Percentiles rank a stretch among this genome's conserved stretches.
phyloP scores from a whole-genome alignment of 148 eudicot species.

The Tetragonia tetragonoides region DNA sequence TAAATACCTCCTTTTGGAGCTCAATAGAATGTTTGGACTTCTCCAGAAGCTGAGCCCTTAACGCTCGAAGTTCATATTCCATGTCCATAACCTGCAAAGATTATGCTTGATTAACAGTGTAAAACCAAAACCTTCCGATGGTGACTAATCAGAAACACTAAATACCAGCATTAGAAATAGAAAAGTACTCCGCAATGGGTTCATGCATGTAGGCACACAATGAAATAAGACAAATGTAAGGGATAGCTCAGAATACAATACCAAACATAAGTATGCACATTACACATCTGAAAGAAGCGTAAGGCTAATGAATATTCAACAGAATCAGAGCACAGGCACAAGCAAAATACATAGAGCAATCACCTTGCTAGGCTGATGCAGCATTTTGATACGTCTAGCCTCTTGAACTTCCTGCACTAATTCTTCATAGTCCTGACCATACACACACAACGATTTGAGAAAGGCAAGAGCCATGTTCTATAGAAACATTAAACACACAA shows the following conservation, averaged over 20 bases:
- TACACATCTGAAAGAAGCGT: neutral
- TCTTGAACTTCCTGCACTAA: conserved; percentile 97
- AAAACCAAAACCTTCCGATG: conserved; percentile 3
- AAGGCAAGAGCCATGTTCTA: conserved; percentile 2
- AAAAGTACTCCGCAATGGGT: neutral
- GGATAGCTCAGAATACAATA: neutral
- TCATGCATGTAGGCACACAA: neutral
- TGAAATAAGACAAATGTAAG: neutral
- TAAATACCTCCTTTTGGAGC: conserved; percentile 85
- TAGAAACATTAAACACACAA: neutral
- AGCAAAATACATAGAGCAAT: neutral
- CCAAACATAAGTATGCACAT: neutral
- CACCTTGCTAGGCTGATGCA: conserved; percentile 99
- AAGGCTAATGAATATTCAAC: neutral
- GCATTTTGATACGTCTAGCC: conserved; percentile 97
- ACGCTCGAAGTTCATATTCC: conserved; percentile 95
- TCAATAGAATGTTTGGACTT: conserved; percentile 78
- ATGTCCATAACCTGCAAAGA: conserved; percentile 93
- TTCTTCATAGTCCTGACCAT: conserved; percentile 75
- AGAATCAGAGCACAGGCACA: neutral
- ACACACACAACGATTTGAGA: neutral
- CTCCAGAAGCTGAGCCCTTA: conserved; percentile 82
- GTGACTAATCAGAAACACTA: neutral
- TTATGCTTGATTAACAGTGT: neutral
- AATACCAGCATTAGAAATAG: neutral